Evolutionary conservation across 805 yeast species (phyloP).

Genomic region (Kuraishia piskuri): DNA sequence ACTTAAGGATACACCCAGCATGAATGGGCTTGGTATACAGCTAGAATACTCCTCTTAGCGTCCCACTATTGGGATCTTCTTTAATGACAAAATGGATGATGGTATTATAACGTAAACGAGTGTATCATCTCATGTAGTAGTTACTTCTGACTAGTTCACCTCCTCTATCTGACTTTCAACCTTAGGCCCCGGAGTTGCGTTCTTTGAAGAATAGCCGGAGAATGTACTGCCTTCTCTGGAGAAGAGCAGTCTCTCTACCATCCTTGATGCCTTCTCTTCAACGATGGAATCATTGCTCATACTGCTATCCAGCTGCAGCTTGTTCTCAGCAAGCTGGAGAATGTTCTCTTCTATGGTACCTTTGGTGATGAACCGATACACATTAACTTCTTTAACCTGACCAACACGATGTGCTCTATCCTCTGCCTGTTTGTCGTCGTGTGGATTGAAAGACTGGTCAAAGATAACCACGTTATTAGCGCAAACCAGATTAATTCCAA

Average conservation of each 20-base stretch:
- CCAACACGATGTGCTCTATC: conserved; percentile 98
- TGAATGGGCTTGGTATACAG: neutral
- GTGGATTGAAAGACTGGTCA: conserved; percentile 95
- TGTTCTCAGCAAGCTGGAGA: conserved; percentile 77
- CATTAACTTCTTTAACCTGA: conserved; percentile 76
- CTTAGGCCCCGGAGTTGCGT: neutral
- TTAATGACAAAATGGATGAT: neutral
- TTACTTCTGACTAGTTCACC: neutral
- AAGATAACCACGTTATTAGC: conserved; percentile 88
- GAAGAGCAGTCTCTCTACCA: conserved; percentile 42
- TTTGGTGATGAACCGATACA: conserved; percentile 62
- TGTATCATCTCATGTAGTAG: neutral
- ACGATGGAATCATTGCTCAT: conserved; percentile 36
- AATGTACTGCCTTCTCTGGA: conserved; percentile 1
- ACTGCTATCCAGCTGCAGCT: conserved; percentile 75
- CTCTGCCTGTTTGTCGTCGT: conserved; percentile 97
- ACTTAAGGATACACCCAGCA: neutral
- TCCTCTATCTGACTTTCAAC: neutral
- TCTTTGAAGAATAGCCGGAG: neutral
- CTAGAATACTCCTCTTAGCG: conserved; percentile 1
- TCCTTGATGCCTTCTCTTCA: conserved; percentile 45
- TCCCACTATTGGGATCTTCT: neutral
- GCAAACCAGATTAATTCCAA: conserved; percentile 93
- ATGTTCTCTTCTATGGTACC: conserved; percentile 87
- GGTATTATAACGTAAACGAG: neutral